These are phyloP conservation scores for Paecilomyces formosus DNA, from an alignment of 2,329 filamentous ascomycete species.

Conservation along the genomic window DNA sequence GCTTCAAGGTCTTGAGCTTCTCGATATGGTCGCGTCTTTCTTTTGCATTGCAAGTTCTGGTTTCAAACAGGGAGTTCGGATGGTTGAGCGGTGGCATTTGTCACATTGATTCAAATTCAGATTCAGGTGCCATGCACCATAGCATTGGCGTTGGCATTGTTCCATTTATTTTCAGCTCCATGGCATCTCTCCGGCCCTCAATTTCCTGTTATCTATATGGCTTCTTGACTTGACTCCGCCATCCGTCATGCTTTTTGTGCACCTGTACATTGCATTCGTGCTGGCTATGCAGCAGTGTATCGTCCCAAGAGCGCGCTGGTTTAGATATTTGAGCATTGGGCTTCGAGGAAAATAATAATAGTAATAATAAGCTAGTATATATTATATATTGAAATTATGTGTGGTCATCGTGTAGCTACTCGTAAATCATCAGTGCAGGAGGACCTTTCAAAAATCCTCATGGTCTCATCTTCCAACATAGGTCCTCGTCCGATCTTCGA, in stretches of 20 bases:
- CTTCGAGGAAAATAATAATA: neutral
- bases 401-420: neutral
- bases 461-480: no score
- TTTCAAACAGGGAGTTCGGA: neutral
- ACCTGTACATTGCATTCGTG: neutral
- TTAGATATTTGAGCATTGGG: neutral
- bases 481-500: no score
- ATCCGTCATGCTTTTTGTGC: neutral
- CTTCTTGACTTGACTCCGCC: neutral
- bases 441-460: neutral
- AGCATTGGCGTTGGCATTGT: neutral
- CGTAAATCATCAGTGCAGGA: neutral
- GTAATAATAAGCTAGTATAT: neutral
- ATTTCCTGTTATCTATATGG: neutral
- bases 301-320: neutral
- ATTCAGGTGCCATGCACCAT: neutral
- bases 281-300: neutral
- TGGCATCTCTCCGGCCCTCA: neutral
- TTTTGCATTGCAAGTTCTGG: conserved; percentile 5
- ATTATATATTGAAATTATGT: neutral
- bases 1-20: neutral
- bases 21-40: neutral
- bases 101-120: neutral
- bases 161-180: neutral
- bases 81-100: neutral